Evolutionary conservation across 805 yeast genomes (phyloP).

Genomic region (Cyberlindnera veronae): DNA sequence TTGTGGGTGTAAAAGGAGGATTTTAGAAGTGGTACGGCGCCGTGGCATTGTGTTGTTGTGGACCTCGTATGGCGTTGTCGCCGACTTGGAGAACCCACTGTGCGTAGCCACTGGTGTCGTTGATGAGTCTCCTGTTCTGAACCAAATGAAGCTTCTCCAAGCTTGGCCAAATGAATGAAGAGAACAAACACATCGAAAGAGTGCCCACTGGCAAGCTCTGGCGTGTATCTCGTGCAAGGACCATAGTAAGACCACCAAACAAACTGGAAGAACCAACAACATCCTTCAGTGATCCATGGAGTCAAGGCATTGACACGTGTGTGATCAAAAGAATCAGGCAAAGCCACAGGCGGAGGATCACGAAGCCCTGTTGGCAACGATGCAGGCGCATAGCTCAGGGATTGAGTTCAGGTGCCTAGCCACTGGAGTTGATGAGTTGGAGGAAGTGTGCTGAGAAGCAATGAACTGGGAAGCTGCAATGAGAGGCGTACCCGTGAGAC

Average conservation of each 20-base stretch:
- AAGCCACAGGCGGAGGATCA: no score
- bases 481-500: no score
- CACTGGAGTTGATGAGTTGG: no score
- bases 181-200: background rate
- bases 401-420: no score
- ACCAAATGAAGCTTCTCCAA: background rate
- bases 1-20: background rate
- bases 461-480: no score
- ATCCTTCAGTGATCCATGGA: no score
- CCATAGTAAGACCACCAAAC: background rate
- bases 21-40: background rate
- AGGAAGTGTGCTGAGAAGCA: no score
- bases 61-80: background rate
- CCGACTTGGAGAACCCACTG: background rate
- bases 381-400: no score
- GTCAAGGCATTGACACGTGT: no score
- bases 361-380: no score
- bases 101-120: background rate
- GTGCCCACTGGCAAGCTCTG: background rate
- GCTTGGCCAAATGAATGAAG: background rate
- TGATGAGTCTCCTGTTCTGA: background rate
- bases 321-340: no score
- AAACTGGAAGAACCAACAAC: no score
- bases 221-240: background rate
- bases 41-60: background rate